These are phyloP conservation scores for Sporothrix mexicana DNA, from an alignment of 2,329 filamentous ascomycete species.

Conservation along the genomic window DNA sequence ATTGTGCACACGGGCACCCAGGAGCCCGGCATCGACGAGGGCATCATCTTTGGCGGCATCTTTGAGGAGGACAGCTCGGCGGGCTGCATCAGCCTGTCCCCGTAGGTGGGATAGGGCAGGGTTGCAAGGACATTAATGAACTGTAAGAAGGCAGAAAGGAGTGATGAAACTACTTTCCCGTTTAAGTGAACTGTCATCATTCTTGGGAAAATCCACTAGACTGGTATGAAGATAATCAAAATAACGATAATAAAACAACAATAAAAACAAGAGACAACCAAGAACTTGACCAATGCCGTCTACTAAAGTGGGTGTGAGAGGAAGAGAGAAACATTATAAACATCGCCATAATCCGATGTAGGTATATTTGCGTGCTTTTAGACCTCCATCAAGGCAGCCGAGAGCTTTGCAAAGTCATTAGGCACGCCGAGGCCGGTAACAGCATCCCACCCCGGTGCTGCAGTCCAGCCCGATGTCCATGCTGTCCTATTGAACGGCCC, in stretches of 20 bases:
- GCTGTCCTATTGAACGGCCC: constrained; percentile 43
- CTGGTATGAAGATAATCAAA: not conserved
- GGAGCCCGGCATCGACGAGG: constrained; percentile 56
- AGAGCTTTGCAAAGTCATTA: constrained; percentile 49
- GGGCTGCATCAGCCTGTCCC: constrained; percentile 48
- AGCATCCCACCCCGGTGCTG: constrained; percentile 53
- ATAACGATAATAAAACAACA: not conserved
- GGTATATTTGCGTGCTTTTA: not conserved
- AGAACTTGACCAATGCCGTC: not conserved
- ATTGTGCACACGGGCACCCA: constrained; percentile 57
- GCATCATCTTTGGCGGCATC: constrained; percentile 58
- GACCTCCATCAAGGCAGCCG: constrained; percentile 26
- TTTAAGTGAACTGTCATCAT: not conserved
- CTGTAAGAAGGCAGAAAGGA: not conserved
- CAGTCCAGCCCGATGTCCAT: constrained; percentile 52
- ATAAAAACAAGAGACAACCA: not conserved
- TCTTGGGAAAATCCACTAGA: not conserved
- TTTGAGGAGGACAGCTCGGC: constrained; percentile 58
- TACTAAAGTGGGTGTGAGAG: not conserved
- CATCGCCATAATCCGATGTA: too few species aligned
- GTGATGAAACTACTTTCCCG: not conserved
- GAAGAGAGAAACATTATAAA: not conserved
- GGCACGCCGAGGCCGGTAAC: constrained; percentile 59
- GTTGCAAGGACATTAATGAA: not conserved
- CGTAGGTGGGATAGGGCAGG: constrained; percentile 30